Conservation (phyloP, 352 stramenopile genomes). For the Globisporangium carolinianum region DNA sequence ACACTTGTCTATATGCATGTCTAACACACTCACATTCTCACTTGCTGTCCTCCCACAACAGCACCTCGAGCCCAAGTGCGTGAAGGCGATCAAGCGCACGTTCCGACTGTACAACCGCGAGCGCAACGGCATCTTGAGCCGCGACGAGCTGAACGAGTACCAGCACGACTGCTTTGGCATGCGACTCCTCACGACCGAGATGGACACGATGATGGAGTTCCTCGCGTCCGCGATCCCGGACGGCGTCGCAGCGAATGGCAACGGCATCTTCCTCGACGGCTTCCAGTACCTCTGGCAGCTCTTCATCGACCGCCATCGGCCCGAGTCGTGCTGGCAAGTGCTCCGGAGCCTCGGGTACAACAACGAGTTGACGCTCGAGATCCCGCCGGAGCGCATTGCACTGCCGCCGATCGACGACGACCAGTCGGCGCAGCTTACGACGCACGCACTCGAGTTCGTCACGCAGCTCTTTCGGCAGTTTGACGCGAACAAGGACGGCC, state of each 20-base stretch:
- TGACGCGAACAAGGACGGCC: constrained; percentile 76
- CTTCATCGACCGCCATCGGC: constrained; percentile 85
- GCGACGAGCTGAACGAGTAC: constrained; percentile 86
- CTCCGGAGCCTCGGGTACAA: constrained; percentile 77
- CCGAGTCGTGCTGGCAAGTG: constrained; percentile 87
- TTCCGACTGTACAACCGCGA: constrained; percentile 85
- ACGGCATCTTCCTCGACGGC: constrained; percentile 62
- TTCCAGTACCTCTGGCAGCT: constrained; percentile 84
- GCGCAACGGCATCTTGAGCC: constrained; percentile 70
- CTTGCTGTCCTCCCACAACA: constrained; percentile 11
- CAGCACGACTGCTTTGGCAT: constrained; percentile 86
- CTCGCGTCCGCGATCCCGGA: constrained; percentile 56
- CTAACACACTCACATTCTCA: not conserved
- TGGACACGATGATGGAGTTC: constrained; percentile 84
- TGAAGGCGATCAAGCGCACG: constrained; percentile 82
- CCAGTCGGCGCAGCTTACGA: constrained; percentile 70
- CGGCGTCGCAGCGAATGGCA: constrained; percentile 57
- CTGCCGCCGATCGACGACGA: constrained; percentile 54
- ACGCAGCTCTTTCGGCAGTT: constrained; percentile 77
- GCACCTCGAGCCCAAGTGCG: constrained; percentile 74
- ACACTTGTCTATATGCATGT: not conserved
- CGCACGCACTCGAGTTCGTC: constrained; percentile 62
- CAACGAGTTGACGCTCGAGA: constrained; percentile 73
- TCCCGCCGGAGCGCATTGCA: constrained; percentile 54
- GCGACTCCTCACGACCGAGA: constrained; percentile 68